A percentile compares a stretch with the other conserved stretches of the same genome.
Evolutionary conservation across 1,284 basidiomycete genomes (phyloP).

Genomic region (Tetrapyrgos nigripes): DNA sequence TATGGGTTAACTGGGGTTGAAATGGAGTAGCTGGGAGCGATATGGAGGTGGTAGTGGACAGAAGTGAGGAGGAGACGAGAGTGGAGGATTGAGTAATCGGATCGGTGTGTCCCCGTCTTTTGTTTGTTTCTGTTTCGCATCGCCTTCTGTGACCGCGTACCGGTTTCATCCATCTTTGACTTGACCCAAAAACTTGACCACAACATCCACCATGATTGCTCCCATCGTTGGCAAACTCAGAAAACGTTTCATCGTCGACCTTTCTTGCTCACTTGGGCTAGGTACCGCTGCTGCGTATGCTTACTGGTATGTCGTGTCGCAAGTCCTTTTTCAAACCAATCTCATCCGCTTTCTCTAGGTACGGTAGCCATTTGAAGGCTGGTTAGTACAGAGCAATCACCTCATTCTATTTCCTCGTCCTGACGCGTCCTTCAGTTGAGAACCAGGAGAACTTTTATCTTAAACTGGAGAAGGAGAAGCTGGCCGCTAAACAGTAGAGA

Average conservation of each 20-base stretch:
- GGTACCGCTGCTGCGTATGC: constrained; percentile 74
- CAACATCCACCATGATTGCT: constrained; percentile 71
- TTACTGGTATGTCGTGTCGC: constrained; percentile 69
- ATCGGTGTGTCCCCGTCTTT: background rate
- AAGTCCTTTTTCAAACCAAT: constrained; percentile 5
- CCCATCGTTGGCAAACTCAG: constrained; percentile 90
- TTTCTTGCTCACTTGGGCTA: constrained; percentile 74
- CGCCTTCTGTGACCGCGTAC: constrained; percentile 14
- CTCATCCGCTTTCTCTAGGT: constrained; percentile 55
- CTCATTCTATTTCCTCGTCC: background rate
- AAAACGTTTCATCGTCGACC: constrained; percentile 86
- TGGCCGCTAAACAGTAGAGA: constrained; percentile 34
- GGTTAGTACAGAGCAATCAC: constrained; percentile 53
- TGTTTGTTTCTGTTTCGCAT: constrained; percentile 11
- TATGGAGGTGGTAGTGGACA: constrained; percentile 4
- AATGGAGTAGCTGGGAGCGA: constrained; percentile 24
- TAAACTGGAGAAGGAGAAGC: constrained; percentile 73
- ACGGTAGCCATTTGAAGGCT: constrained; percentile 75
- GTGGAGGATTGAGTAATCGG: constrained; percentile 8
- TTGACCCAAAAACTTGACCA: constrained; percentile 21
- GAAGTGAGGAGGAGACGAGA: constrained; percentile 5
- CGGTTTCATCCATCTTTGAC: constrained; percentile 13
- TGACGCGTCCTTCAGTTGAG: constrained; percentile 58
- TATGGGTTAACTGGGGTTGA: constrained; percentile 27
- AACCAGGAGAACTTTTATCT: constrained; percentile 85